These are phyloP conservation scores for Dictyostelium citrinum DNA, from an alignment of 78 protist species.

Conservation along the genomic window DNA sequence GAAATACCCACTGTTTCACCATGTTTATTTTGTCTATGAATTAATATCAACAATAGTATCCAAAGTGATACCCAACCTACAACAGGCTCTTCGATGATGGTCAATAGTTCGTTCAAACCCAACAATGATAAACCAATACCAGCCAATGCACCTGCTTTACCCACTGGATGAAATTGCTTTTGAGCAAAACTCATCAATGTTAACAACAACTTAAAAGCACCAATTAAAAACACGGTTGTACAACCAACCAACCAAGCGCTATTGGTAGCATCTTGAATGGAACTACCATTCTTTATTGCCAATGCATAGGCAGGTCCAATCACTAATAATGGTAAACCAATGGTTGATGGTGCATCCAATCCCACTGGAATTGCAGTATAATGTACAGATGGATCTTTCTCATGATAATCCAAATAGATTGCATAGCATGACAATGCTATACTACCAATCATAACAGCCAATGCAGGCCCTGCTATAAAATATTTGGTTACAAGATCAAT, in stretches of 20 bases:
- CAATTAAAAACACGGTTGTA: conserved; percentile 54
- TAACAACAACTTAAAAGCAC: conserved; percentile 15
- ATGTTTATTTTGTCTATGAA: conserved; percentile 42
- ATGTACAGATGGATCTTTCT: conserved; percentile 1
- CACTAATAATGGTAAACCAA: conserved; percentile 59
- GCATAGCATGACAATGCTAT: conserved; percentile 26
- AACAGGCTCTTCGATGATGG: conserved; percentile 37
- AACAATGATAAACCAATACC: conserved; percentile 55
- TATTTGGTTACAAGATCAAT: conserved; percentile 4
- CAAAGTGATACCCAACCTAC: conserved; percentile 58
- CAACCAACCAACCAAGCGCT: conserved; percentile 77
- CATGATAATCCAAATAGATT: conserved; percentile 28
- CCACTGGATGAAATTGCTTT: conserved; percentile 63
- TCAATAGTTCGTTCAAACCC: conserved; percentile 39
- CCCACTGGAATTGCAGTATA: conserved; percentile 59
- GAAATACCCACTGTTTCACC: neutral
- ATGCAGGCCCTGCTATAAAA: conserved; percentile 68
- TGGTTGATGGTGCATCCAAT: conserved; percentile 58
- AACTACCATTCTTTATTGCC: neutral
- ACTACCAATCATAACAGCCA: conserved; percentile 58
- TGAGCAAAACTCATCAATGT: conserved; percentile 45
- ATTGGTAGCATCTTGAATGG: neutral
- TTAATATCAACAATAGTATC: neutral
- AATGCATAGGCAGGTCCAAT: conserved; percentile 49
- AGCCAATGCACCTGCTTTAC: conserved; percentile 65